Percentiles rank a stretch among this genome's conserved stretches.
Evolutionary conservation across 2,329 filamentous ascomycete species (phyloP).

Genomic region (Pestalotiopsis sp.): DNA sequence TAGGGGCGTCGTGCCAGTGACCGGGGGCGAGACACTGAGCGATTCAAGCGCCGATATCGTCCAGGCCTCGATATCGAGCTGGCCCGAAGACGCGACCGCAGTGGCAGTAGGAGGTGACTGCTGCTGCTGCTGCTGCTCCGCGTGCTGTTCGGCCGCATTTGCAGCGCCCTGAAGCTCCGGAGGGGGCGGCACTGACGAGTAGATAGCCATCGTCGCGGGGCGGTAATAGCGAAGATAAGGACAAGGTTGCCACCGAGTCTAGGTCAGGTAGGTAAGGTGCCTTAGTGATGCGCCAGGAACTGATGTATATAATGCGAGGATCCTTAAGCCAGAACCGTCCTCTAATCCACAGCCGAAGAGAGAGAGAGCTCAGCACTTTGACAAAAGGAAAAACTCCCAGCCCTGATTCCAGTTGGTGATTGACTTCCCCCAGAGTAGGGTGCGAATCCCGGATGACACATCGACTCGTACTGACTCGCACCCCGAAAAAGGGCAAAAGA

Average conservation of each 20-base stretch:
- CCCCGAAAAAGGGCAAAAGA: constrained; percentile 6
- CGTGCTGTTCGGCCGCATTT: constrained; percentile 22
- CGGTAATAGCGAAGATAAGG: background rate
- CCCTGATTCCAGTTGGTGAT: background rate
- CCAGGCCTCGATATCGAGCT: constrained; percentile 69
- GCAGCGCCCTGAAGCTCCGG: constrained; percentile 34
- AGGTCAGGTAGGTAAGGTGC: background rate
- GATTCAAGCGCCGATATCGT: constrained; percentile 60
- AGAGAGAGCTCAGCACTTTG: background rate
- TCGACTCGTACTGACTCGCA: constrained; percentile 12
- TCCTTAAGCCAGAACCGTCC: background rate
- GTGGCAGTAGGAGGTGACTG: constrained; percentile 16
- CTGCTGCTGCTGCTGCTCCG: constrained; percentile 16
- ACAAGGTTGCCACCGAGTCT: background rate
- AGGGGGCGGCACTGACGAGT: constrained; percentile 54
- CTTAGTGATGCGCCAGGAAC: background rate
- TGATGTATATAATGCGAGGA: background rate
- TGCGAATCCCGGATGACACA: constrained; percentile 8
- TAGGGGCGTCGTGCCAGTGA: constrained; percentile 65
- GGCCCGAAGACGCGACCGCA: constrained; percentile 29
- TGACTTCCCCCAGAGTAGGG: background rate
- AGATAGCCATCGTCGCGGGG: constrained; percentile 44
- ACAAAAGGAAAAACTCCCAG: background rate
- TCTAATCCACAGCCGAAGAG: background rate
- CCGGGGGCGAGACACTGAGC: constrained; percentile 55